These are phyloP conservation scores for Morella rubra DNA, from an alignment of 306 rosid genomes.

Conservation along the genomic window DNA sequence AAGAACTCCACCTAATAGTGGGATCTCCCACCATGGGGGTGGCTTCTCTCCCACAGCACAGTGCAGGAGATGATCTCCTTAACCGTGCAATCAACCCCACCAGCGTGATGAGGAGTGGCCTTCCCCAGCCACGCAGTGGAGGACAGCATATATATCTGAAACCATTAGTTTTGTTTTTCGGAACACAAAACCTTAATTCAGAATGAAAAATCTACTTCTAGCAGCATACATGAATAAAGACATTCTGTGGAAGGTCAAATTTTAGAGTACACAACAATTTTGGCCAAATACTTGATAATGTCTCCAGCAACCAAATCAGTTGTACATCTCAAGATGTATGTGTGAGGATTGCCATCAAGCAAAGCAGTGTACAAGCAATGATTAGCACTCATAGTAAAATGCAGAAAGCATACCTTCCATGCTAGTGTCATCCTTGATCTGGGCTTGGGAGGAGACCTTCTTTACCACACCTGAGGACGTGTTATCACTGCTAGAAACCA, in stretches of 20 bases:
- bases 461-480: slow-evolving; percentile 48
- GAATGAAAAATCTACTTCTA: not conserved
- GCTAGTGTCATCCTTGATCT: slow-evolving; percentile 47
- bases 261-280: not conserved
- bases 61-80: no score
- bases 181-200: not conserved
- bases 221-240: not conserved
- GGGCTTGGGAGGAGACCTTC: slow-evolving; percentile 48
- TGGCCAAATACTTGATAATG: not conserved
- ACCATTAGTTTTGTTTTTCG: not conserved
- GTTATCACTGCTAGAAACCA: slow-evolving; percentile 44
- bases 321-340: not conserved
- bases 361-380: not conserved
- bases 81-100: no score
- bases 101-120: no score
- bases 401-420: slow-evolving; percentile 59
- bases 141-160: not conserved
- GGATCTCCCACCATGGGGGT: no score
- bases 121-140: no score
- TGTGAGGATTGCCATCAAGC: not conserved
- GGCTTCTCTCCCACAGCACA: no score
- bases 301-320: not conserved
- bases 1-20: no score
- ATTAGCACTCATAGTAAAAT: slow-evolving; percentile 2
- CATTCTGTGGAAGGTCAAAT: not conserved